phyloP scores from a whole-genome alignment of 2,329 filamentous ascomycete species.

The Lecanosticta acicola region DNA sequence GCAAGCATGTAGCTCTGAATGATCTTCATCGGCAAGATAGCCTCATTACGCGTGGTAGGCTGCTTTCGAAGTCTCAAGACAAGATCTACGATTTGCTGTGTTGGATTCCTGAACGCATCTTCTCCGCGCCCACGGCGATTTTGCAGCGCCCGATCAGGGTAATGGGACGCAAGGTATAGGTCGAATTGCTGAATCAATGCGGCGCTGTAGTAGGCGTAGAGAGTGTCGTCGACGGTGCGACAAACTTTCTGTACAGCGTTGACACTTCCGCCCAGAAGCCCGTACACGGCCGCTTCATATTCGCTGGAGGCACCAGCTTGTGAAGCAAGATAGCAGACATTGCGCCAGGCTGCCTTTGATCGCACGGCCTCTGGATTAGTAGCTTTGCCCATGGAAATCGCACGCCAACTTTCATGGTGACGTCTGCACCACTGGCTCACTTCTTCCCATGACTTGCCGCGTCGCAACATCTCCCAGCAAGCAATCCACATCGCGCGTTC shows the following conservation, averaged over 20 bases:
- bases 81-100: constrained; percentile 41
- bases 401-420: constrained; percentile 82
- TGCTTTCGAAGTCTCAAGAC: constrained; percentile 56
- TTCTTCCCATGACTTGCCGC: constrained; percentile 67
- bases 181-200: constrained; percentile 75
- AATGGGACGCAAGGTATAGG: constrained; percentile 55
- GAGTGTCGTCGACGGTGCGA: constrained; percentile 74
- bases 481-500: constrained; percentile 88
- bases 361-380: constrained; percentile 42
- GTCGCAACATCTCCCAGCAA: constrained; percentile 87
- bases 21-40: constrained; percentile 62
- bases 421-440: constrained; percentile 83
- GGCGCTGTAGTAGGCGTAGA: constrained; percentile 87
- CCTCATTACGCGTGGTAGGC: constrained; percentile 52
- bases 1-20: constrained; percentile 71
- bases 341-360: constrained; percentile 53
- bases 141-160: constrained; percentile 50
- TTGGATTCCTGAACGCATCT: constrained; percentile 56
- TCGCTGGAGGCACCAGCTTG: constrained; percentile 61
- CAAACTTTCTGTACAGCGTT: constrained; percentile 71
- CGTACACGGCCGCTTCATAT: constrained; percentile 86
- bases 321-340: constrained; percentile 69
- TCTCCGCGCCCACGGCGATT: constrained; percentile 58
- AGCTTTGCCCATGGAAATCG: constrained; percentile 66
- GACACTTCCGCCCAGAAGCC: constrained; percentile 79